These are phyloP conservation scores for Bipolaris cookei DNA, from an alignment of 2,329 filamentous ascomycete species.

Conservation along the genomic window DNA sequence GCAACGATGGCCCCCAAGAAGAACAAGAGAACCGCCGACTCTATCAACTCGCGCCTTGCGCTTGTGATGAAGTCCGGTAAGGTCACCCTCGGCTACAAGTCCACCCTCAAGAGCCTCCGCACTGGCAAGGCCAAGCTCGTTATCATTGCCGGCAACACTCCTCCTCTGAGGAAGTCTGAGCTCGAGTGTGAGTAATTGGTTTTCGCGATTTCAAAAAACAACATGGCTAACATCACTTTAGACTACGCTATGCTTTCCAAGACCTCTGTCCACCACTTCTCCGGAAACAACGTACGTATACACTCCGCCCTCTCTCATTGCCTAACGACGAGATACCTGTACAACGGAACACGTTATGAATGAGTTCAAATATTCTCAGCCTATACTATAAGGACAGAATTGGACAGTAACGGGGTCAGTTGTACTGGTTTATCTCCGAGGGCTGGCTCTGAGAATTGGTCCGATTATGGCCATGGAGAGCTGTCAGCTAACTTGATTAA, in stretches of 20 bases:
- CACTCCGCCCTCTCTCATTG: slow-evolving; percentile 41
- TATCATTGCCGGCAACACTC: slow-evolving; percentile 94
- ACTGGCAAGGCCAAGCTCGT: slow-evolving; percentile 98
- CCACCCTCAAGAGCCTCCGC: slow-evolving; percentile 84
- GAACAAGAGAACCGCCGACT: slow-evolving; percentile 82
- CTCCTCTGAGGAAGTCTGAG: slow-evolving; percentile 96
- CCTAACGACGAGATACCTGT: slow-evolving; percentile 47
- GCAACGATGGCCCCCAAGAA: slow-evolving; percentile 75
- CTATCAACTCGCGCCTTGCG: slow-evolving; percentile 71
- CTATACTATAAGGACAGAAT: neutral
- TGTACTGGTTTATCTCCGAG: slow-evolving; percentile 47
- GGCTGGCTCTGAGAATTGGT: slow-evolving; percentile 90
- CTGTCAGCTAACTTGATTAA: slow-evolving; percentile 65
- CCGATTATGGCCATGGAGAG: slow-evolving; percentile 84
- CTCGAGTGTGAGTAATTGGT: slow-evolving; percentile 76
- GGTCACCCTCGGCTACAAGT: slow-evolving; percentile 91
- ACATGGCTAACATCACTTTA: slow-evolving; percentile 4
- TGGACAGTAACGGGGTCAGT: neutral
- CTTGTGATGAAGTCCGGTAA: slow-evolving; percentile 74
- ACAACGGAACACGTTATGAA: neutral
- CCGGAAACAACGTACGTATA: slow-evolving; percentile 94
- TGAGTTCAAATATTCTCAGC: slow-evolving; percentile 9
- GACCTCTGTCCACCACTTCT: slow-evolving; percentile 85
- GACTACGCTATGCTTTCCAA: slow-evolving; percentile 25
- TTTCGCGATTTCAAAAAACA: neutral